These are phyloP conservation scores for Petasospora fabianii DNA, from an alignment of 1,139 yeast genomes.

Conservation along the genomic window DNA sequence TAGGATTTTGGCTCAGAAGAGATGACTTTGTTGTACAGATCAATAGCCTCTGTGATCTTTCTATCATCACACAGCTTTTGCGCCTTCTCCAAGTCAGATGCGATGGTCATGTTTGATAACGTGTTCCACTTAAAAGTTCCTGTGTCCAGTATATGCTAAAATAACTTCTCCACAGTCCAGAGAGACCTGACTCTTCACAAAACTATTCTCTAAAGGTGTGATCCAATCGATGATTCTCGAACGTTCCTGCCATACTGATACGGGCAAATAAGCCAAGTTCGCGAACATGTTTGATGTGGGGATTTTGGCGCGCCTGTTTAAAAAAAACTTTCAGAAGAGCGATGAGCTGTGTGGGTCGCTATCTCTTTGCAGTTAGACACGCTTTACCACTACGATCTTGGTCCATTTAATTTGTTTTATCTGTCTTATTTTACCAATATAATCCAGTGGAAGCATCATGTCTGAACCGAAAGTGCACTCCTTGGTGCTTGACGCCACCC, in stretches of 20 bases:
- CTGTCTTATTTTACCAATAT: neutral
- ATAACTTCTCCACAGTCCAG: neutral
- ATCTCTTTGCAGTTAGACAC: no score
- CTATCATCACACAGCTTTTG: constrained; percentile 35
- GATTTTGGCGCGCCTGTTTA: neutral
- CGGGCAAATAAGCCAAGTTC: neutral
- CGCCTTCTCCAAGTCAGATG: constrained; percentile 15
- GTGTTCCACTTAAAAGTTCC: no score
- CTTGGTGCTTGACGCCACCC: constrained; percentile 90
- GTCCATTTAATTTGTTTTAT: neutral
- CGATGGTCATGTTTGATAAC: constrained; percentile 21
- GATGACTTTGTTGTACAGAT: constrained; percentile 30
- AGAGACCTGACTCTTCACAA: no score
- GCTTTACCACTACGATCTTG: neutral
- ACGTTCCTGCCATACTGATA: constrained; percentile 1
- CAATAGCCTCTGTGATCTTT: constrained; percentile 37
- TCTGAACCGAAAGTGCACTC: constrained; percentile 39
- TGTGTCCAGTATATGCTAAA: no score
- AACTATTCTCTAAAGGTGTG: no score
- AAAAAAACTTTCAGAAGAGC: constrained; percentile 5
- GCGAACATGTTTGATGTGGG: constrained; percentile 1
- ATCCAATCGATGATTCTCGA: no score
- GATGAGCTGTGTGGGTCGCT: constrained; percentile 18
- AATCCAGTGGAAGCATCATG: constrained; percentile 3
- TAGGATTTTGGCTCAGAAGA: constrained; percentile 38